Conservation (phyloP, 352 stramenopile genomes). For the Pythium guiyangense region DNA sequence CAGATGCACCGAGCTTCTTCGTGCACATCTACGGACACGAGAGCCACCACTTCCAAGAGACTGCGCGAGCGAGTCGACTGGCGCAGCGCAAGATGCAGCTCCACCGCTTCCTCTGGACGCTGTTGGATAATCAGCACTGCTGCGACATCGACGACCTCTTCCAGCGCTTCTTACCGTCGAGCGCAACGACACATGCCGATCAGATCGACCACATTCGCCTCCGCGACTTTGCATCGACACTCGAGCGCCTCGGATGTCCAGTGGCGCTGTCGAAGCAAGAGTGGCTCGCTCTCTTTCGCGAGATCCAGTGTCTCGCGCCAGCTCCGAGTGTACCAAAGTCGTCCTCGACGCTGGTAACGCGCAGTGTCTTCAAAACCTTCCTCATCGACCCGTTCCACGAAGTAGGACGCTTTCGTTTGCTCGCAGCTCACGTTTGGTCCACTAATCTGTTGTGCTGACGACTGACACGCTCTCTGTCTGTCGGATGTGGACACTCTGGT, state of each 20-base stretch:
- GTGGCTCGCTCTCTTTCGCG: conserved; percentile 31
- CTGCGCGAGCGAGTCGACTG: conserved; percentile 19
- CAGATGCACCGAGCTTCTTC: background rate
- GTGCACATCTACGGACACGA: conserved; percentile 22
- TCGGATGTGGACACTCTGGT: background rate
- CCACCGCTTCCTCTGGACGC: conserved; percentile 24
- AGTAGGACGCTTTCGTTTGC: conserved; percentile 13
- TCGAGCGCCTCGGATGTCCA: conserved; percentile 15
- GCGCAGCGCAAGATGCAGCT: conserved; percentile 18
- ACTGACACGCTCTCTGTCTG: background rate
- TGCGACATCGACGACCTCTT: conserved; percentile 19
- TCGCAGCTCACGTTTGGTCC: background rate
- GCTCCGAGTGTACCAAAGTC: background rate
- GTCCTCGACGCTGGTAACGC: background rate
- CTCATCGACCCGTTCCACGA: conserved; percentile 39
- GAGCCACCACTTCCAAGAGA: conserved; percentile 29
- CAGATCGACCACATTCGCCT: conserved; percentile 2
- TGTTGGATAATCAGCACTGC: conserved; percentile 10
- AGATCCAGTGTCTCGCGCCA: conserved; percentile 22
- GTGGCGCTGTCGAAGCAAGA: conserved; percentile 24
- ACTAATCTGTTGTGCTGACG: background rate
- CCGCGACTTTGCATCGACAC: conserved; percentile 11
- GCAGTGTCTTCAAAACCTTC: conserved; percentile 22
- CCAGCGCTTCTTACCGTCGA: conserved; percentile 3
- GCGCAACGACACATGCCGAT: background rate